A percentile compares a stretch with the other conserved stretches of the same genome.
Conservation (phyloP, 306 rosid species). For the Inga leiocalycina region DNA sequence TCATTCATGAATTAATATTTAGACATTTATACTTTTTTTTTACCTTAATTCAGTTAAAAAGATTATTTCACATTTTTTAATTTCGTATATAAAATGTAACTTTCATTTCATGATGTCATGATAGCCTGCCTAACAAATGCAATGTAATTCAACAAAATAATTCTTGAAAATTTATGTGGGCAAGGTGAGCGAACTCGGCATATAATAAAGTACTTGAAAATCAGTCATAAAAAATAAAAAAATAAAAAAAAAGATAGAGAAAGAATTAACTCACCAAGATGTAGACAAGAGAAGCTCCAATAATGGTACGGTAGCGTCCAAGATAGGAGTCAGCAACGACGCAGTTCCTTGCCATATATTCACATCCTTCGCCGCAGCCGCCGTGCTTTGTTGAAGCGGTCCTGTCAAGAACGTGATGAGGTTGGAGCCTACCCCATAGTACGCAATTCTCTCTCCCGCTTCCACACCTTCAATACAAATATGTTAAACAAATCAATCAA, state of each 20-base stretch:
- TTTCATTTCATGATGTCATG: too few relatives aligned
- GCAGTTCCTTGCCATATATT: neutral
- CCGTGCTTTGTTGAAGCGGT: neutral
- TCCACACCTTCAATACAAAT: neutral
- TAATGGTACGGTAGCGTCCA: neutral
- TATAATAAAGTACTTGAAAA: too few relatives aligned
- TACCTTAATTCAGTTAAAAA: too few relatives aligned
- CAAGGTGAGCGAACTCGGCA: too few relatives aligned
- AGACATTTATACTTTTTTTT: too few relatives aligned
- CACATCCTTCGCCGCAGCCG: neutral
- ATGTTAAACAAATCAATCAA: neutral
- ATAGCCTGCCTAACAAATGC: too few relatives aligned
- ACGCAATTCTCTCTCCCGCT: neutral
- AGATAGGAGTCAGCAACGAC: neutral
- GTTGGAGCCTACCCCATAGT: neutral
- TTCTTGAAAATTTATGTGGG: too few relatives aligned
- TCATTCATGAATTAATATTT: too few relatives aligned
- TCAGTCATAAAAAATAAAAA: too few relatives aligned
- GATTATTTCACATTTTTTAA: neutral
- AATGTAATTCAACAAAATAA: too few relatives aligned
- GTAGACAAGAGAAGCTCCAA: neutral
- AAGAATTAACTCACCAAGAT: neutral
- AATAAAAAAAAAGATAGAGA: too few relatives aligned
- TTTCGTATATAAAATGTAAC: neutral
- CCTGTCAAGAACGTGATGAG: neutral